Base-by-base conservation (phyloP, 2,329 filamentous ascomycete species). In the Ceratocystis cacaofunesta region DNA sequence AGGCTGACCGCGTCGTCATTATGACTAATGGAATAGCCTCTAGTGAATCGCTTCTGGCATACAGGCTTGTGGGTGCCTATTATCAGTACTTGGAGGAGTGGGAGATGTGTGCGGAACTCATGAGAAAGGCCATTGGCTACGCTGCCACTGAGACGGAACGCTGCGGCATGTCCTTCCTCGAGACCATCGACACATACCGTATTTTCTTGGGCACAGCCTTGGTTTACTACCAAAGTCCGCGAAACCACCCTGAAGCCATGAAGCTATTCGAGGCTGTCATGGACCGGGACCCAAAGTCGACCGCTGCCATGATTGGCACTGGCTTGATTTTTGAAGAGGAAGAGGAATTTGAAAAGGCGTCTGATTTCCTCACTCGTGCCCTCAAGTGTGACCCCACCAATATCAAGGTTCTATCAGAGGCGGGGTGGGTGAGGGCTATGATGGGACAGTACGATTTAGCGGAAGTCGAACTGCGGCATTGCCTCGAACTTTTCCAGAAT, bases 281-380 rank as follows among this genome's bases (percentile, higher is more conserved):
- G 0, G 78, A 83, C 61, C 83, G 88, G 30, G 90, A 95, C 66
- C 81, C 85, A 1, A 84, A 83, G 2, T 92, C 88, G 0, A 95
- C 91, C 0, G 78, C 85, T 36, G 92, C 92, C 1, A 78, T 99
- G 68, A 89, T 97, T 58, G 94, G 94, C 0, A 85, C 96, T 43
- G 95, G 94, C 1, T 76, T 97, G 28, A 92, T 99, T 50, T 87
- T 92, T 60, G 91, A 96, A 74, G 94, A 97, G 70, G 91, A 96
- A 69, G 88, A 96, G 71, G 88, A 97, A 68, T 96, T 89, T 71
- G 79, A 83, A 60, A 82, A 90, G 71, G 94, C 95, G 0, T 85
- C 92, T 48, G 82, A 87, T 32, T 96, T 95, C 71, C 77, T 99
- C 12, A 82, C 81, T 48, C 83, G 89, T 68, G 94, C 94, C 1